phyloP scores from a whole-genome alignment of 1,139 yeast genomes.

The Pichia sp. region DNA sequence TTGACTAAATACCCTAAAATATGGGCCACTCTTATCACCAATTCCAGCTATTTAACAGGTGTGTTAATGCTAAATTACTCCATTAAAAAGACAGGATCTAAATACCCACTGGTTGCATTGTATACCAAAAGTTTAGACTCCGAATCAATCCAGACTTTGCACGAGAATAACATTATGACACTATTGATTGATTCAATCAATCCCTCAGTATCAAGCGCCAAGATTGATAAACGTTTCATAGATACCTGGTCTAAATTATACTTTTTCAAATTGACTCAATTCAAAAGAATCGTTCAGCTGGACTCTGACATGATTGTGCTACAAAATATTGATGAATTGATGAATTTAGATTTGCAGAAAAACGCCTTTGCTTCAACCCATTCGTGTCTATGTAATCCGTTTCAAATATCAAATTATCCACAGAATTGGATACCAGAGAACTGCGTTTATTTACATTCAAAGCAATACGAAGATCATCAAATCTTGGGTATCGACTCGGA shows the following conservation, averaged over 20 bases:
- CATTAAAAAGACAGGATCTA: constrained; percentile 30
- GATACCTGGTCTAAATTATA: constrained; percentile 55
- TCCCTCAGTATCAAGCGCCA: constrained; percentile 33
- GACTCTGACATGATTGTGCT: constrained; percentile 51
- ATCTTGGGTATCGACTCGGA: constrained; percentile 33
- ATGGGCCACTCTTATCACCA: constrained; percentile 50
- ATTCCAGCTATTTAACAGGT: constrained; percentile 40
- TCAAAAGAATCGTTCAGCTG: constrained; percentile 40
- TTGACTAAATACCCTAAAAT: constrained; percentile 18
- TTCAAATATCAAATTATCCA: constrained; percentile 43
- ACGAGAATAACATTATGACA: constrained; percentile 32
- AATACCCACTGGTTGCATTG: constrained; percentile 41
- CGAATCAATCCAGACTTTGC: constrained; percentile 33
- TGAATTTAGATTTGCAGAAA: constrained; percentile 31
- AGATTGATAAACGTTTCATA: constrained; percentile 40
- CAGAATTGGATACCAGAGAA: constrained; percentile 38
- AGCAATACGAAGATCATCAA: constrained; percentile 10
- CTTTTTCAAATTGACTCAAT: constrained; percentile 40
- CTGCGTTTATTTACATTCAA: constrained; percentile 29
- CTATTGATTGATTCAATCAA: constrained; percentile 32
- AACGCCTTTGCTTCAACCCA: constrained; percentile 45
- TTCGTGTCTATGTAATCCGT: constrained; percentile 54
- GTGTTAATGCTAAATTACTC: constrained; percentile 40
- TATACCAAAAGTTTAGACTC: constrained; percentile 37
- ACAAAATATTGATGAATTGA: constrained; percentile 47